Evolutionary conservation across 108 stramenopile species (phyloP), one percentile per base, ranked within the genome.

Genomic region (Fragilaria radians): DNA sequence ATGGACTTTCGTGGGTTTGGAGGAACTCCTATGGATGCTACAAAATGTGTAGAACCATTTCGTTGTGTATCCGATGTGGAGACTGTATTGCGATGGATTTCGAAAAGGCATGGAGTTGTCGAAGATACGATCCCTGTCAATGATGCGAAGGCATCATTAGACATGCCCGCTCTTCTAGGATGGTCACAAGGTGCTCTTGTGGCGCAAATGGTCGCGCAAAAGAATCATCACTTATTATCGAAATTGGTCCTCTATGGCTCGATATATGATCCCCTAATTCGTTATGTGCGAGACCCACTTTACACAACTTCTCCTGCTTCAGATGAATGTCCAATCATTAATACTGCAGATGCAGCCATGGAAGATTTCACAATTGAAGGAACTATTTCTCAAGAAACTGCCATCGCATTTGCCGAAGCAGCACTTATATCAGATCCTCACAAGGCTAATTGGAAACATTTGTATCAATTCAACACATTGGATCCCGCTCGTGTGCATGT

Each of bases 1-100:
- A 88, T 93, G 88, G 92, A 93, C 55, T 93, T 93, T 76, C 74
- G 92, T 28, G 92, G 92, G 26, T 93, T 93, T 72, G 92, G 92
- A 49, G 86, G 84, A 9, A 93, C 92, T 0, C 88, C 87, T 22
- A 33, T 59, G 18, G 88, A 90, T 68, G 65, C 28, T 1, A 71
- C 75, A 7, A 68, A 76, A 3, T 70, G 59, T 49, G 88, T 88
- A 2, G 80, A 84, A 47, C 92, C 92, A 7, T 45, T 69, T 26
- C 73, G 74, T 29, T 94, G 92, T 61, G 83, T 88, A 1, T 56
- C 54, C 23, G 92, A 94, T 72, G 84, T 74, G 1, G 74, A 80
- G 32, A 74, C 85, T 32, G 92, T 90, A 0, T 52, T 94, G 59
- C 52, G 78, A 59, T 94, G 84, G 84, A 76, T 94, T 31, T 62